Evolutionary conservation across 257 asterid species (phyloP).

Genomic region (Anisodus tanguticus): DNA sequence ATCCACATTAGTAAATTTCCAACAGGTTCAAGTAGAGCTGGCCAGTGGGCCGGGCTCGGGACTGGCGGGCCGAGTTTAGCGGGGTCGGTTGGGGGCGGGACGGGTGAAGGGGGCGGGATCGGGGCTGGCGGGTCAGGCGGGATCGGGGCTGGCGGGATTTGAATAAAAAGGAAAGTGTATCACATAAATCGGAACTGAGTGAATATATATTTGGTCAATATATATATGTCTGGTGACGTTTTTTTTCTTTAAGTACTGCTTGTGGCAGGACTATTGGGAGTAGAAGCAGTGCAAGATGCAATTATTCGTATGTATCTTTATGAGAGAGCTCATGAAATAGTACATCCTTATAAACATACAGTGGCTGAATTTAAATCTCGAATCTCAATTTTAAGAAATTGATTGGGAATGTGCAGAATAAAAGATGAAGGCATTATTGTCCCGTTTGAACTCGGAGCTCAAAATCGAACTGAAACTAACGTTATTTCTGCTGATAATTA

Average conservation of each 20-base stretch:
- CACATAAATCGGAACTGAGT: too few relatives aligned
- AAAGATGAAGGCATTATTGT: constrained; percentile 57
- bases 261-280: constrained; percentile 52
- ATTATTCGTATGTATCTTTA: constrained; percentile 49
- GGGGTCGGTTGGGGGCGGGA: too few relatives aligned
- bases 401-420: constrained; percentile 45
- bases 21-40: too few relatives aligned
- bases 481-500: constrained; percentile 48
- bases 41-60: too few relatives aligned
- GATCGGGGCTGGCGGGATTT: too few relatives aligned
- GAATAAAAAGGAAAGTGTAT: too few relatives aligned
- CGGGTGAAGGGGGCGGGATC: too few relatives aligned
- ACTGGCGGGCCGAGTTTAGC: too few relatives aligned
- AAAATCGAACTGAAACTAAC: constrained; percentile 42
- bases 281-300: constrained; percentile 59
- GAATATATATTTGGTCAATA: not conserved
- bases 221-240: constrained; percentile 35
- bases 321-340: constrained; percentile 38
- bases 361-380: constrained; percentile 47
- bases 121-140: too few relatives aligned
- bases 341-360: constrained; percentile 45
- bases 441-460: constrained; percentile 45
- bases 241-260: constrained; percentile 31
- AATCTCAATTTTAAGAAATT: constrained; percentile 49
- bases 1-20: too few relatives aligned